Conservation (phyloP, 345 rosid genomes). For the Salix exigua region DNA sequence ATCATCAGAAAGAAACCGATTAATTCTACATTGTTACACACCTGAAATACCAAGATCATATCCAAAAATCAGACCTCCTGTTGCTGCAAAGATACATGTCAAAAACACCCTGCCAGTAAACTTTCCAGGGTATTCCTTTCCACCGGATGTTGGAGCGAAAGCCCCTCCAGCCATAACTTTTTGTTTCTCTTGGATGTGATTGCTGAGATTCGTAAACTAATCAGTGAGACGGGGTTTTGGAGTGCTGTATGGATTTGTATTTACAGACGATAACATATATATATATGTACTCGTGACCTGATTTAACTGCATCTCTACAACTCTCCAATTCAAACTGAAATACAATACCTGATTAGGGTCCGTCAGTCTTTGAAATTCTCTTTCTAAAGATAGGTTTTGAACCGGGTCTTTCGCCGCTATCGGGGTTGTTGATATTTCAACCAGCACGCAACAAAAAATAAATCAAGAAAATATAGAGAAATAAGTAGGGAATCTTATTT, state of each 20-base stretch:
- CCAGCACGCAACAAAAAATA: not conserved
- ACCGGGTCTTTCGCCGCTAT: too few relatives aligned
- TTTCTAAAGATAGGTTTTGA: too few relatives aligned
- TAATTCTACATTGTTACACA: not conserved
- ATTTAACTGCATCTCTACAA: not conserved
- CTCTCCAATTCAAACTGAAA: not conserved
- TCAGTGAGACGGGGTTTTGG: too few relatives aligned
- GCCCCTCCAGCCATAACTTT: conserved; percentile 37
- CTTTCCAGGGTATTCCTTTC: conserved; percentile 28
- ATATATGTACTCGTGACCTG: not conserved
- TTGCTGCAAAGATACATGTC: conserved; percentile 32
- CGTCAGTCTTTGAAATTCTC: too few relatives aligned
- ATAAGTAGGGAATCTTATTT: too few relatives aligned
- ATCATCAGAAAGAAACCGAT: too few relatives aligned
- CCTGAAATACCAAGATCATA: conserved; percentile 54
- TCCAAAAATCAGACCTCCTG: conserved; percentile 40
- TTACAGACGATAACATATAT: not conserved
- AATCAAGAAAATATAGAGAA: too few relatives aligned
- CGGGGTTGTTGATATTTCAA: not conserved
- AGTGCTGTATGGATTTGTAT: not conserved
- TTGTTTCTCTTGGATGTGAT: not conserved
- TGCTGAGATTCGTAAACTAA: not conserved
- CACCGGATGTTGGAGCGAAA: conserved; percentile 5
- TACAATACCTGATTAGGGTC: too few relatives aligned
- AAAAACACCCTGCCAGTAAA: conserved; percentile 21